Evolutionary conservation across 345 rosid species (phyloP), one percentile per base, ranked within the genome.

Genomic region (Durio zibethinus): DNA sequence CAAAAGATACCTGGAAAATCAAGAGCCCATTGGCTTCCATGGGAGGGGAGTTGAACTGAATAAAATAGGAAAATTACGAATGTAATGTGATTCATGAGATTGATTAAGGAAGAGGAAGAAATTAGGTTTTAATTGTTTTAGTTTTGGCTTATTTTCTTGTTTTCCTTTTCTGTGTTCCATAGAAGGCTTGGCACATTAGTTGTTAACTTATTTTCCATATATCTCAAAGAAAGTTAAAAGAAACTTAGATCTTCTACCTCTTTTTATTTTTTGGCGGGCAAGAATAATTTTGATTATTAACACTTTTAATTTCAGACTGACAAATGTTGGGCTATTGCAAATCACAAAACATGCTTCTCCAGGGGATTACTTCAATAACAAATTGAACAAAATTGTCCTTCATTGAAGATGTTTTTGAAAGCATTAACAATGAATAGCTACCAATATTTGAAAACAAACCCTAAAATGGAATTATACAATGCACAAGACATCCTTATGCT

Each of bases 51-150:
- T 74, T 45, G 81, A 81, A 84, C 82, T 73, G 80, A 88, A 88
- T 88, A 88, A 88, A 80, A 80, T 63, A n/a, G 78, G 81, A 80
- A 54, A 33, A 67, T 76, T 71, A 68, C 78, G 76, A 74, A 72
- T 85, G 84, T 85, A 74, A 72, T 73, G 76, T 85, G 84, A 84
- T 87, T 83, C 76, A 69, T 87, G 88, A 75, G 84, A 86, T 85
- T 81, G 82, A 84, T 82, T 82, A 79, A 80, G 75, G 80, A 77
- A 78, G 18, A 14, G n/a, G 75, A 68, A 71, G 45, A 65, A 65
- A 29, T 78, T 82, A 82, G 86, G 82, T 62, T 84, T 67, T 74
- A 82, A 70, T 86, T 85, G 76, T 77, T 80, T 79, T 76, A 71
- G 77, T 78, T 66, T 78, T 81, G 77, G 18, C 71, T 77, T 50